Conservation (phyloP, 2,329 filamentous ascomycete genomes). For the Cordyceps militaris region DNA sequence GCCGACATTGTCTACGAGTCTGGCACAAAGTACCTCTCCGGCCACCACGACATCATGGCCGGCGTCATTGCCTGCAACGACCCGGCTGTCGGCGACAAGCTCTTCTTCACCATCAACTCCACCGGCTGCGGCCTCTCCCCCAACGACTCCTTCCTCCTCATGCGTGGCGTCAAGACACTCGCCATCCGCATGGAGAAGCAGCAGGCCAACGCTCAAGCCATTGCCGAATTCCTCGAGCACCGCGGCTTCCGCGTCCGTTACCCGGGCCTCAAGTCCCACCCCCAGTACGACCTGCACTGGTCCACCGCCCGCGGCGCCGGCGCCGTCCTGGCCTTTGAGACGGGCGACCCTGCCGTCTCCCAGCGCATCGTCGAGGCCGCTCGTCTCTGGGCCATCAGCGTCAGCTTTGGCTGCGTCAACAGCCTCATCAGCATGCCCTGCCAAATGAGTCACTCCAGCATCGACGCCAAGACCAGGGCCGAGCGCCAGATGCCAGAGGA, state of each 20-base stretch:
- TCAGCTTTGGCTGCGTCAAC: conserved; percentile 97
- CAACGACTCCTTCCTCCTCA: conserved; percentile 91
- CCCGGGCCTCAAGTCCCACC: conserved; percentile 87
- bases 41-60: conserved; percentile 98
- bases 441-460: conserved; percentile 98
- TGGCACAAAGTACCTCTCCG: conserved; percentile 94
- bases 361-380: conserved; percentile 93
- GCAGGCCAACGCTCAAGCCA: conserved; percentile 82
- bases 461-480: conserved; percentile 85
- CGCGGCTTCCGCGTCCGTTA: conserved; percentile 94
- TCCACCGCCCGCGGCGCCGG: conserved; percentile 91
- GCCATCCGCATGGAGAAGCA: conserved; percentile 99
- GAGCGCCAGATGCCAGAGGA: conserved; percentile 94
- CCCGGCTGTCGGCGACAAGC: conserved; percentile 69
- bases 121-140: conserved; percentile 91
- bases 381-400: conserved; percentile 87
- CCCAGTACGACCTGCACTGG: conserved; percentile 94
- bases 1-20: conserved; percentile 97
- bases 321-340: conserved; percentile 93
- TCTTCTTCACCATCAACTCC: conserved; percentile 96
- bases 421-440: conserved; percentile 99
- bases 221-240: conserved; percentile 84
- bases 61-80: conserved; percentile 93
- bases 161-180: conserved; percentile 92
- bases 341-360: conserved; percentile 73